Conservation (phyloP, 1,139 yeast genomes). For the Hyphopichia buzzinii region DNA sequence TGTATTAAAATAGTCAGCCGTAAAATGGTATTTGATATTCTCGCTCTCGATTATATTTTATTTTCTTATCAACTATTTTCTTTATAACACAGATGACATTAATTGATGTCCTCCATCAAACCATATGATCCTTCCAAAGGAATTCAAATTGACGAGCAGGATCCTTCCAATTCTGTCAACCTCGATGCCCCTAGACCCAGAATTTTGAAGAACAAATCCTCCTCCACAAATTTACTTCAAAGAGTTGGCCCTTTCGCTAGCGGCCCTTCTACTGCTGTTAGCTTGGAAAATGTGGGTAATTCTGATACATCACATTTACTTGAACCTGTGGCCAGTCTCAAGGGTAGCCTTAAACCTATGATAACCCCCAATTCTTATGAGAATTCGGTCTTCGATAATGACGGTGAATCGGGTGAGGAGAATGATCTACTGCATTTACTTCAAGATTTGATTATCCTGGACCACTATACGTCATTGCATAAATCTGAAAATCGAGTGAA, state of each 20-base stretch:
- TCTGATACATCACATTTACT: conserved; percentile 2
- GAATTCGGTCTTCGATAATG: background rate
- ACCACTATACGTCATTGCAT: conserved; percentile 3
- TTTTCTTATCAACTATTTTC: too few relatives aligned
- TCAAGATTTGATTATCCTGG: conserved; percentile 23
- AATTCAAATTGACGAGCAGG: background rate
- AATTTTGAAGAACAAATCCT: conserved; percentile 2
- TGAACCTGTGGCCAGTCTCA: background rate
- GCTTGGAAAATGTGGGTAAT: conserved; percentile 14
- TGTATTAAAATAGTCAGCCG: too few relatives aligned
- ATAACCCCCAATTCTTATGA: background rate
- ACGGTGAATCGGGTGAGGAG: conserved; percentile 19
- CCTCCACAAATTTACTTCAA: background rate
- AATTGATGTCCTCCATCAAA: background rate
- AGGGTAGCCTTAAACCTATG: background rate
- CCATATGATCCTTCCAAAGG: background rate
- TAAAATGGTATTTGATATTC: too few relatives aligned
- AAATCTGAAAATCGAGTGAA: conserved; percentile 1
- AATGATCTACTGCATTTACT: conserved; percentile 28
- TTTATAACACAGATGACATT: too few relatives aligned
- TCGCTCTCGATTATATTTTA: too few relatives aligned
- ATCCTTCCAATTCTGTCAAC: background rate
- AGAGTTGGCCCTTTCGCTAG: conserved; percentile 6
- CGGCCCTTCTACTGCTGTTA: conserved; percentile 21
- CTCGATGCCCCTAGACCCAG: background rate